Evolutionary conservation across 257 asterid species (phyloP).

Genomic region (Cynanchum wilfordii): DNA sequence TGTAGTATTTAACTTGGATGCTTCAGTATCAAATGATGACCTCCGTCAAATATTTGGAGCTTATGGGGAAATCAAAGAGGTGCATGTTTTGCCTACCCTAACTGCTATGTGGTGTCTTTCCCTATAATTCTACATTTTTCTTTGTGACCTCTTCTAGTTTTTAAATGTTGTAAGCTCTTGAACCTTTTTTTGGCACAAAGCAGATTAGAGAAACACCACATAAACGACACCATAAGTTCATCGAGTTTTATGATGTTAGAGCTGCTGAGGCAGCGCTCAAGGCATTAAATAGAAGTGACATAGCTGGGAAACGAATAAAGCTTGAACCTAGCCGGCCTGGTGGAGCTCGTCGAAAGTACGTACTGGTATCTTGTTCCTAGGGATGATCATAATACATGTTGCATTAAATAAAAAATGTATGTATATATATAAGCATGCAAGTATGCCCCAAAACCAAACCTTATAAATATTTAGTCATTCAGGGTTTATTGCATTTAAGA

Average conservation of each 20-base stretch:
- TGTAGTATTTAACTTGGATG: constrained; percentile 91
- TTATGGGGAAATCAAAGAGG: constrained; percentile 99
- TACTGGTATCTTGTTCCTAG: background rate
- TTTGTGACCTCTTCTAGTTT: background rate
- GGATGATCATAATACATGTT: background rate
- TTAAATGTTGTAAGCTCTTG: constrained; percentile 15
- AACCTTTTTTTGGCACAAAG: constrained; percentile 19
- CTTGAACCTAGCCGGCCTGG: constrained; percentile 98
- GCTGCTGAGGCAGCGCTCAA: constrained; percentile 96
- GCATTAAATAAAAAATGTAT: background rate
- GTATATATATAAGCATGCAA: background rate
- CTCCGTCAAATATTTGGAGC: constrained; percentile 90
- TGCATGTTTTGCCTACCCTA: constrained; percentile 19
- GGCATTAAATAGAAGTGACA: constrained; percentile 84
- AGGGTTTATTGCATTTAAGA: background rate
- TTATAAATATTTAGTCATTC: background rate
- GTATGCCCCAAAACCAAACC: background rate
- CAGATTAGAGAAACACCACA: constrained; percentile 97
- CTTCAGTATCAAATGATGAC: constrained; percentile 90
- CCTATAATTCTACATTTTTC: background rate
- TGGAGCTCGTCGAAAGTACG: constrained; percentile 89
- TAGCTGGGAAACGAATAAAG: constrained; percentile 89
- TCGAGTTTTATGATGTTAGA: constrained; percentile 89
- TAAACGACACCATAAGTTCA: constrained; percentile 91
- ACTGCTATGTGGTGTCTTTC: background rate